Conservation (phyloP, 176 grass and related monocot species). For the Dactylis glomerata region DNA sequence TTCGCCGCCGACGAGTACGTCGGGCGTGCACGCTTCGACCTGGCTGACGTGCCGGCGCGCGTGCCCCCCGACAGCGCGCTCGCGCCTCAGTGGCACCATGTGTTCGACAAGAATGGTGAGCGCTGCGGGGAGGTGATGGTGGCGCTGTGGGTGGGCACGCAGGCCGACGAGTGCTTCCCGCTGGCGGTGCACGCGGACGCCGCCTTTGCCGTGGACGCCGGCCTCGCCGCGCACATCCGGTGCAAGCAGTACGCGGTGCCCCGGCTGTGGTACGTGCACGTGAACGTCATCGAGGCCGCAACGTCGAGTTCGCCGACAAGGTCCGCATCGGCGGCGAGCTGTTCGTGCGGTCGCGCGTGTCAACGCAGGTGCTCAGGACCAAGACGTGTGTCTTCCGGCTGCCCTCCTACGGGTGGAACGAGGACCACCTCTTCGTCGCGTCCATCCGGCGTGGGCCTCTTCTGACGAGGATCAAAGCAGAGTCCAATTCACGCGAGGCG, state of each 20-base stretch:
- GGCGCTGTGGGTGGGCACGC: conserved; percentile 70
- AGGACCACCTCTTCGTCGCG: conserved; percentile 66
- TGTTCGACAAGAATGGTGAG: conserved; percentile 35
- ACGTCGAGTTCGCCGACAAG: conserved; percentile 45
- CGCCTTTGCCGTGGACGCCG: conserved; percentile 34
- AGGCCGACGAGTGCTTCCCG: conserved; percentile 65
- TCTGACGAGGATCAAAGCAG: too few relatives aligned
- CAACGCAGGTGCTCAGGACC: conserved; percentile 38
- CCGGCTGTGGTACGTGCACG: conserved; percentile 65
- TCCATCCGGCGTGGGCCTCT: too few relatives aligned
- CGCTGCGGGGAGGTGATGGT: conserved; percentile 55
- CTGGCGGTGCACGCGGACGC: conserved; percentile 57
- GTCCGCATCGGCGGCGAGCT: conserved; percentile 48
- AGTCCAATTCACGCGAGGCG: too few relatives aligned
- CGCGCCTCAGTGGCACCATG: conserved; percentile 65
- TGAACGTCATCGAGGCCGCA: conserved; percentile 51
- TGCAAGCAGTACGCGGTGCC: conserved; percentile 70
- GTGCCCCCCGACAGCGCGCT: conserved; percentile 46
- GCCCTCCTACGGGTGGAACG: conserved; percentile 48
- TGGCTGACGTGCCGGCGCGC: conserved; percentile 37
- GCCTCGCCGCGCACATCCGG: conserved; percentile 45
- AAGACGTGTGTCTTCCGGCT: conserved; percentile 29
- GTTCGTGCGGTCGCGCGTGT: conserved; percentile 34
- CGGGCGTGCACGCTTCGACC: conserved; percentile 40
- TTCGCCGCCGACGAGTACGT: conserved; percentile 49